These are phyloP conservation scores for Amoebophrya sp. DNA, from an alignment of 169 alveolate genomes.

Conservation along the genomic window DNA sequence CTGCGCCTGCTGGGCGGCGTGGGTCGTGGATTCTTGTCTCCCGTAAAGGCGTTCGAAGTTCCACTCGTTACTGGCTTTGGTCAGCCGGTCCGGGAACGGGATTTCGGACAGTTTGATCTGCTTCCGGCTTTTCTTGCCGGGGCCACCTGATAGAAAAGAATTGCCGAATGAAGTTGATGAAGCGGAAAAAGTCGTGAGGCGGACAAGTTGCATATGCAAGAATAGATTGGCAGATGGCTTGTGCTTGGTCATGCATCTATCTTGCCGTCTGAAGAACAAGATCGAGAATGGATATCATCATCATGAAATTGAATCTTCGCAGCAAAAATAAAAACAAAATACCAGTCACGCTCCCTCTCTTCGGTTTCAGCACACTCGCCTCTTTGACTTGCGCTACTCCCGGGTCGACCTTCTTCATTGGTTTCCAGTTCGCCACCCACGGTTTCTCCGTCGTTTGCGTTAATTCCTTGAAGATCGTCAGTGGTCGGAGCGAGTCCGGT, in stretches of 20 bases:
- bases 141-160: too few species aligned
- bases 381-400: not conserved
- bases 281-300: too few species aligned
- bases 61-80: not conserved
- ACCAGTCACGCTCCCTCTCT: not conserved
- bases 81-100: not conserved
- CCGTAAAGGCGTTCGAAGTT: not conserved
- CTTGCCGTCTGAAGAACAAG: too few species aligned
- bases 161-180: too few species aligned
- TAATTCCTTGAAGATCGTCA: not conserved
- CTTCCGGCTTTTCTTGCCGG: too few species aligned
- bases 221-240: too few species aligned
- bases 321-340: too few species aligned
- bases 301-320: too few species aligned
- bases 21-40: not conserved
- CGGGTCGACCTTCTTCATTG: not conserved
- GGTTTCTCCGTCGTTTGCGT: constrained; percentile 1
- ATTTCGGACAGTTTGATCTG: not conserved
- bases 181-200: too few species aligned
- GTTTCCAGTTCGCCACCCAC: not conserved
- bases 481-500: not conserved
- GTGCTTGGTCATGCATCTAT: too few species aligned
- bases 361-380: not conserved
- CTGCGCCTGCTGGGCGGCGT: too few species aligned
- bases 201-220: too few species aligned